A percentile compares a stretch with the other conserved stretches of the same genome.
Evolutionary conservation across 2,329 filamentous ascomycete species (phyloP).

Genomic region (Alternaria sp.): DNA sequence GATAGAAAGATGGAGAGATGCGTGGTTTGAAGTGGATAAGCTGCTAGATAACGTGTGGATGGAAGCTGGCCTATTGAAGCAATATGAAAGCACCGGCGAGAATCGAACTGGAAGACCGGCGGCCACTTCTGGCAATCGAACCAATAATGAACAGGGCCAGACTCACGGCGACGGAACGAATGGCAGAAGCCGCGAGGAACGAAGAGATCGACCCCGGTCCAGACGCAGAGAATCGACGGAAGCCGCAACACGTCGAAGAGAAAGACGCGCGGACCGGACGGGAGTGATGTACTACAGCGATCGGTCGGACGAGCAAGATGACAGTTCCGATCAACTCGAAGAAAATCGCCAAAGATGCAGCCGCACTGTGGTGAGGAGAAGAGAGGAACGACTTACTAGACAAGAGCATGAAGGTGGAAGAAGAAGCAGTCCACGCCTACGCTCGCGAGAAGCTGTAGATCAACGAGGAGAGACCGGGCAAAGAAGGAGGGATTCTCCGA

Average conservation of each 20-base stretch:
- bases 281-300: neutral
- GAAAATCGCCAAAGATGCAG: neutral
- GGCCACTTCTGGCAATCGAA: too few relatives aligned
- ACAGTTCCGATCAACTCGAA: neutral
- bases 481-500: neutral
- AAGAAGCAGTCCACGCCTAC: neutral
- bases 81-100: neutral
- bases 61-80: neutral
- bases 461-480: neutral
- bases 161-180: neutral
- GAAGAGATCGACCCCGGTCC: rapidly evolving
- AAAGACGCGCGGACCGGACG: neutral
- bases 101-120: neutral
- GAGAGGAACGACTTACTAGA: neutral
- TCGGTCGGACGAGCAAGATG: neutral
- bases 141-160: too few relatives aligned
- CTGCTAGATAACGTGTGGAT: neutral
- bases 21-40: neutral
- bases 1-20: neutral
- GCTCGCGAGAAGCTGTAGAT: neutral
- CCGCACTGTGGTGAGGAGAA: too few relatives aligned
- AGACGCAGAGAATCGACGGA: neutral
- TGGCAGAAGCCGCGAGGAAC: neutral
- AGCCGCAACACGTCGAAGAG: neutral
- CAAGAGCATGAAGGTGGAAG: neutral